Evolutionary conservation across 345 rosid genomes (phyloP).

Genomic region (Lenwebbia sp.): DNA sequence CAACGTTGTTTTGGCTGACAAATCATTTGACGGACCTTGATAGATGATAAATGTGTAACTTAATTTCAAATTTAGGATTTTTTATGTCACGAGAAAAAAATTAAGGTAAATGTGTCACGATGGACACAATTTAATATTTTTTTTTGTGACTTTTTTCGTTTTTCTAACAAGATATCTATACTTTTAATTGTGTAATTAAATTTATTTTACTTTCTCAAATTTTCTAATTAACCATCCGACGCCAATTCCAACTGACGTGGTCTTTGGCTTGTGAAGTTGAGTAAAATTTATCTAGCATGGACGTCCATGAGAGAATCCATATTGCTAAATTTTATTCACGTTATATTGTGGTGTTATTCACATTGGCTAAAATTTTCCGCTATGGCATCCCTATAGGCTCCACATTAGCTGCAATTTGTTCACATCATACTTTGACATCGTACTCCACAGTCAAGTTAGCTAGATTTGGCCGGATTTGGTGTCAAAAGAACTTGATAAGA

Average conservation of each 20-base stretch:
- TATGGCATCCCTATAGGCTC: background rate
- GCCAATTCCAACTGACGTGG: background rate
- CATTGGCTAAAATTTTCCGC: background rate
- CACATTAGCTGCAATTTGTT: background rate
- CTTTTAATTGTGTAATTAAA: background rate
- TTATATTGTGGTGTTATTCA: background rate
- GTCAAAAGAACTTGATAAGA: background rate
- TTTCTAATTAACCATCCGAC: background rate
- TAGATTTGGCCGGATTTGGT: background rate
- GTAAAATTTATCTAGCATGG: background rate
- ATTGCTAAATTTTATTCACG: background rate
- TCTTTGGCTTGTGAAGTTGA: background rate
- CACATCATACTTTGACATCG: background rate
- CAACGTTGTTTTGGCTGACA: too few species aligned
- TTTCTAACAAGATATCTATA: background rate
- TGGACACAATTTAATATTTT: too few species aligned
- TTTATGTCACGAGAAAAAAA: too few species aligned
- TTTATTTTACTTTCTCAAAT: background rate
- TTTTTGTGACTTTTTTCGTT: too few species aligned
- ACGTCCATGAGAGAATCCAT: background rate
- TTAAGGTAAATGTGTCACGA: too few species aligned
- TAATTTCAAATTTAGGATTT: too few species aligned
- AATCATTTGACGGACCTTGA: too few species aligned
- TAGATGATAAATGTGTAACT: too few species aligned
- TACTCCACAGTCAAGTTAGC: background rate